Conservation (phyloP, 495 filamentous ascomycete genomes). For the Filosporella fistucella region DNA sequence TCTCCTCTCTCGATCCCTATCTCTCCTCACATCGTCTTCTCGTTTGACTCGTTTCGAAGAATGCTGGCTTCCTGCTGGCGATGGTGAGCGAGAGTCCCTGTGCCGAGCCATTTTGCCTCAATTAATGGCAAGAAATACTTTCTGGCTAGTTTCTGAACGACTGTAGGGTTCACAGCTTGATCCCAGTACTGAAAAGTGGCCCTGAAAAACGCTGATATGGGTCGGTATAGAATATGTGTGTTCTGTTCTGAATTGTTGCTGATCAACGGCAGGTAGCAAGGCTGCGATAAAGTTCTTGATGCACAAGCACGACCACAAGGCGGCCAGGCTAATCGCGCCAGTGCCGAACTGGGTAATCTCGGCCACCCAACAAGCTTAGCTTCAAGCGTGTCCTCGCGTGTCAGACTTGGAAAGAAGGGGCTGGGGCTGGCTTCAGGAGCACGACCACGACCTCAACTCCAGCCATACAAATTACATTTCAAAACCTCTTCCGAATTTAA, state of each 20-base stretch:
- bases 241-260: no score
- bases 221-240: no score
- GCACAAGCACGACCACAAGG: neutral
- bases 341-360: neutral
- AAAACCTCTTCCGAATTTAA: slow-evolving; percentile 2
- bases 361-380: neutral
- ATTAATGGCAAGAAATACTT: slow-evolving; percentile 63
- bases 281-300: neutral
- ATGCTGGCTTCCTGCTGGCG: slow-evolving; percentile 85
- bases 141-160: slow-evolving; percentile 18
- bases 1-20: slow-evolving; percentile 50
- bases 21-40: slow-evolving; percentile 72
- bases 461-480: no score
- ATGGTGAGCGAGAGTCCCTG: slow-evolving; percentile 92
- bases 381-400: slow-evolving; percentile 15
- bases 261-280: no score
- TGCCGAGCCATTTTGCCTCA: slow-evolving; percentile 77
- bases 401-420: slow-evolving; percentile 18
- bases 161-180: neutral
- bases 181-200: neutral
- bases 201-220: neutral
- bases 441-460: neutral
- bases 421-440: slow-evolving; percentile 6
- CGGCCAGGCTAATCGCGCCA: neutral
- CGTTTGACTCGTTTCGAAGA: slow-evolving; percentile 67